These are phyloP conservation scores for Kalanchoe fedtschenkoi DNA, from an alignment of 164 flowering plant species.

Conservation along the genomic window DNA sequence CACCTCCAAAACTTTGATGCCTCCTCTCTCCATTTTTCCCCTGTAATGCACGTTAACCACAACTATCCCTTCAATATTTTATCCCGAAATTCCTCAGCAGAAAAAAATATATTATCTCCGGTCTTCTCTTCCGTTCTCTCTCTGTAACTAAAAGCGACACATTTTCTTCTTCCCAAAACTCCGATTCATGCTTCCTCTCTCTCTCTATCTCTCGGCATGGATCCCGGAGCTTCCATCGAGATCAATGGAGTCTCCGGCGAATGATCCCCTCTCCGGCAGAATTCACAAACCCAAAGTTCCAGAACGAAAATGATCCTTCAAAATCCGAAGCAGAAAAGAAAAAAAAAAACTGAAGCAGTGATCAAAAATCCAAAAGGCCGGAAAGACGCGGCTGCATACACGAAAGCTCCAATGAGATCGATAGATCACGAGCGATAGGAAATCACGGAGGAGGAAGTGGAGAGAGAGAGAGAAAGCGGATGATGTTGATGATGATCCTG, in stretches of 20 bases:
- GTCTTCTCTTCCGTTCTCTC: neutral
- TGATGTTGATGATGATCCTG: neutral
- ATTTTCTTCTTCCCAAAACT: neutral
- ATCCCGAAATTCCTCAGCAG: constrained; percentile 2
- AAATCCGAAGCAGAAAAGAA: neutral
- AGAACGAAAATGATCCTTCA: neutral
- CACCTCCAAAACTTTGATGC: constrained; percentile 44
- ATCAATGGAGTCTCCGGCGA: constrained; percentile 8
- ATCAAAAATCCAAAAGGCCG: too few relatives aligned
- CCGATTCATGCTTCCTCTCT: neutral
- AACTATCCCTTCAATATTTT: constrained; percentile 6
- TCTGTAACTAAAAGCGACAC: neutral
- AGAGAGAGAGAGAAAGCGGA: neutral
- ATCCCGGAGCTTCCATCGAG: constrained; percentile 6
- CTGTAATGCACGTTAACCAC: constrained; percentile 67
- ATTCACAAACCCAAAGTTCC: constrained; percentile 8
- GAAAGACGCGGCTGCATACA: neutral
- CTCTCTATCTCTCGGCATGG: constrained; percentile 1
- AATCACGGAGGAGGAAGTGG: neutral
- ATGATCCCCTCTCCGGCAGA: constrained; percentile 7
- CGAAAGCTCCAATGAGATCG: neutral
- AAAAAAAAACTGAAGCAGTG: too few relatives aligned
- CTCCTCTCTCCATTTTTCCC: constrained; percentile 21
- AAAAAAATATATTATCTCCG: neutral
- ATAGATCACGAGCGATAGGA: neutral